These are phyloP conservation scores for Pythium scleroteichum DNA, from an alignment of 352 stramenopile species.

Conservation along the genomic window DNA sequence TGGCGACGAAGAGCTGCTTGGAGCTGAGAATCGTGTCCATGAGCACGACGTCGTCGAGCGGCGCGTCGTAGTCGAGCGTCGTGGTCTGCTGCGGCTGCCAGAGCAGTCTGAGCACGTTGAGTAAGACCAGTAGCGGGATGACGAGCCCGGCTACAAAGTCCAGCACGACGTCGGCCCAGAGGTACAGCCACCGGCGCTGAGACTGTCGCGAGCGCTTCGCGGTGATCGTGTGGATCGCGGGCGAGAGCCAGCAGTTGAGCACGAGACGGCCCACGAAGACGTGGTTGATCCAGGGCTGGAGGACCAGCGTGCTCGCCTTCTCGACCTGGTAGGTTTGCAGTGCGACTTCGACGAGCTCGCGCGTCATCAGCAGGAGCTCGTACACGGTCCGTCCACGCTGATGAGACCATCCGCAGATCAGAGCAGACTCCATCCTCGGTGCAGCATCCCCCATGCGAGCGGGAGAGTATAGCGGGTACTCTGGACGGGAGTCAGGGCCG, in stretches of 20 bases:
- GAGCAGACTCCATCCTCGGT: not conserved
- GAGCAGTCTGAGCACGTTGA: not conserved
- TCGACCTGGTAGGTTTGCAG: slow-evolving; percentile 21
- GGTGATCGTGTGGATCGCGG: slow-evolving; percentile 4
- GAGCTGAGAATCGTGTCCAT: slow-evolving; percentile 14
- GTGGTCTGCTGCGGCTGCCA: not conserved
- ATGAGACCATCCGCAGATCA: slow-evolving; percentile 6
- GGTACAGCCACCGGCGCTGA: slow-evolving; percentile 5
- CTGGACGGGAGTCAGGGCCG: too few relatives aligned
- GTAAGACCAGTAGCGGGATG: slow-evolving; percentile 8
- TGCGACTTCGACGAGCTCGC: slow-evolving; percentile 15
- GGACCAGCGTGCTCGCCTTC: slow-evolving; percentile 16
- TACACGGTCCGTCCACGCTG: slow-evolving; percentile 1
- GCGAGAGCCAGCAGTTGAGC: slow-evolving; percentile 22
- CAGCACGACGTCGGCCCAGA: slow-evolving; percentile 13
- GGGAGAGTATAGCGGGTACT: too few relatives aligned
- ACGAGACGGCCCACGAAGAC: slow-evolving; percentile 13
- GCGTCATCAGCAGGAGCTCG: slow-evolving; percentile 7
- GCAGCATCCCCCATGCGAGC: too few relatives aligned
- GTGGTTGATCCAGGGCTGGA: slow-evolving; percentile 16
- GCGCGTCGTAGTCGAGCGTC: slow-evolving; percentile 11
- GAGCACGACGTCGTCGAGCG: slow-evolving; percentile 16
- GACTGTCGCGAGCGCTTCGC: not conserved
- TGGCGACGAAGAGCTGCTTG: slow-evolving; percentile 20
- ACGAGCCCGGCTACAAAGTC: slow-evolving; percentile 3